A percentile compares a stretch with the other conserved stretches of the same genome.
Conservation (phyloP, 2,329 filamentous ascomycete genomes). For the Aspergillus caelatus region DNA sequence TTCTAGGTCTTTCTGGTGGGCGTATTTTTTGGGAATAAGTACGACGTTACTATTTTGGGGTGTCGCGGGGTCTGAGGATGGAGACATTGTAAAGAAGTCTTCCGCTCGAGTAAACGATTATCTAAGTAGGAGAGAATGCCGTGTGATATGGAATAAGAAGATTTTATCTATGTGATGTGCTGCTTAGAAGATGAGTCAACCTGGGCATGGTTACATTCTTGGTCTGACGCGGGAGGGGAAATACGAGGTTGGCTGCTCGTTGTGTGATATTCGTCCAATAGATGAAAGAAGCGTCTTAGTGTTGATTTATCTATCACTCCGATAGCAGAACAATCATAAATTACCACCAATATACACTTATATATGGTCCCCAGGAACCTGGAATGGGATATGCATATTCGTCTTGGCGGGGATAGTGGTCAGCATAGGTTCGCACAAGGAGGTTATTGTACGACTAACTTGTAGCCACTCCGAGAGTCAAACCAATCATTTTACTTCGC, state of each 20-base stretch:
- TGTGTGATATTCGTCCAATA: neutral
- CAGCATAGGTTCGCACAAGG: neutral
- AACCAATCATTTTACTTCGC: neutral
- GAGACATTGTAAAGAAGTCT: neutral
- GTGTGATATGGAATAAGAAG: neutral
- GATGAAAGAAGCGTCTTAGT: no score
- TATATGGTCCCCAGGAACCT: neutral
- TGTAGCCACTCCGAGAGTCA: neutral
- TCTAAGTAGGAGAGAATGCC: neutral
- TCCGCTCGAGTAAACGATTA: neutral
- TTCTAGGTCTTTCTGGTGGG: neutral
- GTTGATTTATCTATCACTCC: no score
- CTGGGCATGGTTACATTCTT: neutral
- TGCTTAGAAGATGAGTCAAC: neutral
- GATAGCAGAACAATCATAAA: neutral
- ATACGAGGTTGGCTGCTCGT: neutral
- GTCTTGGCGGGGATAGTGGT: neutral
- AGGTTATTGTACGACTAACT: neutral
- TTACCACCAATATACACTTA: neutral
- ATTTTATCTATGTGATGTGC: neutral
- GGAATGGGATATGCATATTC: neutral
- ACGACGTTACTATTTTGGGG: neutral
- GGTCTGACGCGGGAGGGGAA: neutral
- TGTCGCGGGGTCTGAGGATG: neutral
- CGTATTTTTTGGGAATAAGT: neutral